Conservation (phyloP, 2,329 filamentous ascomycete genomes). For the Aspergillus cejpii region DNA sequence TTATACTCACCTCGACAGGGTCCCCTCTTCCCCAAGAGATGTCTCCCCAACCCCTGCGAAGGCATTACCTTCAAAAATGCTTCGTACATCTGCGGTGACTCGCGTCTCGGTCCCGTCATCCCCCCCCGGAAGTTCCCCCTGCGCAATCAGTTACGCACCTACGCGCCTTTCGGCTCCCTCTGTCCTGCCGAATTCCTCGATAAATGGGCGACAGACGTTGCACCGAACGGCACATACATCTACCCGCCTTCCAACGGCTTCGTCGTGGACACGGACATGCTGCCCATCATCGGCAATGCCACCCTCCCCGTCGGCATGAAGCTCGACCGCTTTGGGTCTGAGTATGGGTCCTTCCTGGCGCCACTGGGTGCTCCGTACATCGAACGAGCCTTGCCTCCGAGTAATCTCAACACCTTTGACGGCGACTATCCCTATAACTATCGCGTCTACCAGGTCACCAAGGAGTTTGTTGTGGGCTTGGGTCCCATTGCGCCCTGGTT, state of each 20-base stretch:
- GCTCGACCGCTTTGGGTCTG: slow-evolving; percentile 46
- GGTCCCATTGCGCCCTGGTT: slow-evolving; percentile 49
- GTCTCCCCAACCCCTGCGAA: slow-evolving; percentile 23
- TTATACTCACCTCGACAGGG: background rate
- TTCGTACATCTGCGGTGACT: slow-evolving; percentile 37
- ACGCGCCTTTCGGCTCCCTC: slow-evolving; percentile 37
- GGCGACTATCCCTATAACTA: slow-evolving; percentile 45
- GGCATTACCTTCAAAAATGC: slow-evolving; percentile 27
- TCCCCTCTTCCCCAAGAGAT: slow-evolving; percentile 5
- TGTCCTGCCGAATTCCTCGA: slow-evolving; percentile 38
- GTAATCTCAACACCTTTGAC: slow-evolving; percentile 38
- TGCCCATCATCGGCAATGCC: slow-evolving; percentile 40
- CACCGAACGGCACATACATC: slow-evolving; percentile 16
- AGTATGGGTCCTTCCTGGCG: slow-evolving; percentile 40
- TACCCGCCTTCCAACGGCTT: slow-evolving; percentile 45
- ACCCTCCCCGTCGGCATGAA: slow-evolving; percentile 39
- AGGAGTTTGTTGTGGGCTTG: slow-evolving; percentile 35
- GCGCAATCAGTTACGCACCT: slow-evolving; percentile 27
- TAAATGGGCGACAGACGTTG: slow-evolving; percentile 13
- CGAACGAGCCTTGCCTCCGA: slow-evolving; percentile 45
- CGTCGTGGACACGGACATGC: slow-evolving; percentile 28
- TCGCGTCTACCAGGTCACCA: slow-evolving; percentile 43
- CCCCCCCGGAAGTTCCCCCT: slow-evolving; percentile 32
- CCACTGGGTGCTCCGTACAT: slow-evolving; percentile 45
- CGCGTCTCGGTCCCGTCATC: slow-evolving; percentile 33